Evolutionary conservation across 495 filamentous ascomycete genomes (phyloP).

Genomic region (Xylaria bambusicola): DNA sequence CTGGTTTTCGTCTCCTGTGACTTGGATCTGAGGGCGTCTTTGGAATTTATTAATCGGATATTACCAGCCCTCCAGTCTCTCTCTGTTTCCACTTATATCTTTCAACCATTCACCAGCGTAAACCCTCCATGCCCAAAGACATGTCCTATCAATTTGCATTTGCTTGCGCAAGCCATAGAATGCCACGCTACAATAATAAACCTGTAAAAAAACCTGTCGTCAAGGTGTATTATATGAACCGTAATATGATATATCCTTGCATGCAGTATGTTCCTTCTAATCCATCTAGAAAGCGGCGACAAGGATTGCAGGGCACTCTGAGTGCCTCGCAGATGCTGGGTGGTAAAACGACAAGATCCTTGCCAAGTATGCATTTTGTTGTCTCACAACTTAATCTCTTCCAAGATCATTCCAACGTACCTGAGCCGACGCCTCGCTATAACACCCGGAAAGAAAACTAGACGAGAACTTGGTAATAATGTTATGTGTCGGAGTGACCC

Average conservation of each 20-base stretch:
- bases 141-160: not conserved
- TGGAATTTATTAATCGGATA: no score
- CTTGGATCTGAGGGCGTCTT: no score
- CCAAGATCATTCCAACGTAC: conserved; percentile 35
- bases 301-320: conserved; percentile 11
- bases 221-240: conserved; percentile 15
- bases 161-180: not conserved
- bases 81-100: no score
- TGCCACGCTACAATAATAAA: not conserved
- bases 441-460: conserved; percentile 29
- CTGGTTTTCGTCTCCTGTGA: no score
- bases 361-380: conserved; percentile 30
- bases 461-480: conserved; percentile 4
- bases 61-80: no score
- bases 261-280: conserved; percentile 14
- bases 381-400: conserved; percentile 30
- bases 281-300: conserved; percentile 19
- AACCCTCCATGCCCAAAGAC: no score
- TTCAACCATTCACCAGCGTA: no score
- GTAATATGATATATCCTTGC: conserved; percentile 16
- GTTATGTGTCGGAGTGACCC: conserved; percentile 8
- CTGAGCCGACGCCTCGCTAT: conserved; percentile 41
- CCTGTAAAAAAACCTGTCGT: conserved; percentile 3
- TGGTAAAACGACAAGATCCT: conserved; percentile 12
- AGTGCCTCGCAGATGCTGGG: conserved; percentile 17